Percentiles rank a stretch among this genome's conserved stretches.
Evolutionary conservation across 2,329 filamentous ascomycete genomes (phyloP).

Genomic region (Aspergillus versicolor): DNA sequence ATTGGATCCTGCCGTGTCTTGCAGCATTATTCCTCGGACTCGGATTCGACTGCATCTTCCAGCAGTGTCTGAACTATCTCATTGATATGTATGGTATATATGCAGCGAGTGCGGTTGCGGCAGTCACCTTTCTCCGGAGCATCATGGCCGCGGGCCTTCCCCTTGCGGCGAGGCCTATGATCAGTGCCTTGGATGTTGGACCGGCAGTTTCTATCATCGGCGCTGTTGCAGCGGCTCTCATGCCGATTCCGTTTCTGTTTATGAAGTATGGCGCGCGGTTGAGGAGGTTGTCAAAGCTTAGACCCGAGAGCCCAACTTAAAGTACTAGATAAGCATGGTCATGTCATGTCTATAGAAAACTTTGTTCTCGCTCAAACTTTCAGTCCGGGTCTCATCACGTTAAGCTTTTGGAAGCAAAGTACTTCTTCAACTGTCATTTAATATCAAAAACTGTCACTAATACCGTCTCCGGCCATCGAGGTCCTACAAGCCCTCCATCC

Average conservation of each 20-base stretch:
- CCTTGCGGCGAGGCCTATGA: slow-evolving; percentile 51
- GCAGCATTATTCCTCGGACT: slow-evolving; percentile 62
- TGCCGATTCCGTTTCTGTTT: slow-evolving; percentile 45
- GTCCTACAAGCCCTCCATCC: too few relatives aligned
- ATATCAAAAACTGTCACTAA: too few relatives aligned
- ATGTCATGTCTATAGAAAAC: too few relatives aligned
- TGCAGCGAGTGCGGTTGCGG: slow-evolving; percentile 41
- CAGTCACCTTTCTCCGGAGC: slow-evolving; percentile 46
- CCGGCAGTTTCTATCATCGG: slow-evolving; percentile 63
- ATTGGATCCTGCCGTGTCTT: slow-evolving; percentile 54
- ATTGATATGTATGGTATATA: slow-evolving; percentile 57
- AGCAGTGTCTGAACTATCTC: slow-evolving; percentile 73
- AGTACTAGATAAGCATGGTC: not conserved
- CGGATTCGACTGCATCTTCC: slow-evolving; percentile 75
- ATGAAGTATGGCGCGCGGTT: slow-evolving; percentile 25
- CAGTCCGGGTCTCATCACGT: too few relatives aligned
- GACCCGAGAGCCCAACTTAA: slow-evolving; percentile 2
- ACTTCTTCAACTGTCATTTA: too few relatives aligned
- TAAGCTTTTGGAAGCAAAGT: too few relatives aligned
- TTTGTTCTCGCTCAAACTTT: too few relatives aligned
- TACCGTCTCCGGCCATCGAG: too few relatives aligned
- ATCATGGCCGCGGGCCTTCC: slow-evolving; percentile 47
- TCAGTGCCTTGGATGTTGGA: slow-evolving; percentile 61
- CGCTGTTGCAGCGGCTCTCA: slow-evolving; percentile 41
- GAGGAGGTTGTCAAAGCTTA: slow-evolving; percentile 5